These are phyloP conservation scores for Paecilomyces niveus DNA, from an alignment of 2,329 filamentous ascomycete genomes.

Conservation along the genomic window DNA sequence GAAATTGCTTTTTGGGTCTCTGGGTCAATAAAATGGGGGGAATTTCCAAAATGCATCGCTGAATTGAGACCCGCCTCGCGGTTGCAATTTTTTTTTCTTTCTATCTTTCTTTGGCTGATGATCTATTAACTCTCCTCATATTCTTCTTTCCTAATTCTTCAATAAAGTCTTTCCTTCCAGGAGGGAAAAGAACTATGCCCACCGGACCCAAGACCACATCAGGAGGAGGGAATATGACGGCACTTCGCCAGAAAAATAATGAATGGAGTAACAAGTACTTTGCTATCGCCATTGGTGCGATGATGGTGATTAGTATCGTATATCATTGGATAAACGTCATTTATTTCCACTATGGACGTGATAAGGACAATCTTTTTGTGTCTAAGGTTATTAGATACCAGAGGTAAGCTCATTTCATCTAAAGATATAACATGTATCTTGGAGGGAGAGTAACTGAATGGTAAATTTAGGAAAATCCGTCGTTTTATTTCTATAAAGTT, in stretches of 20 bases:
- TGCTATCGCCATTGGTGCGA: constrained; percentile 9
- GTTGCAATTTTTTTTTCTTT: neutral
- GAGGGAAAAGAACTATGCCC: neutral
- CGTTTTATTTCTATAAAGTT: neutral
- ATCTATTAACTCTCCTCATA: too few relatives aligned
- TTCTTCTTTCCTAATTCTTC: too few relatives aligned
- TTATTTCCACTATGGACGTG: neutral
- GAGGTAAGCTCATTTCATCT: neutral
- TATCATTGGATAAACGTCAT: constrained; percentile 7
- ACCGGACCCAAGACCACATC: neutral
- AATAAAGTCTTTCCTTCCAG: too few relatives aligned
- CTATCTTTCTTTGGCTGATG: neutral
- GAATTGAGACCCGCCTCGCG: neutral
- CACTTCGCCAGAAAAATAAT: constrained; percentile 6
- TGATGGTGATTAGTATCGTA: constrained; percentile 7
- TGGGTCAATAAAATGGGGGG: neutral
- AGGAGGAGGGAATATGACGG: neutral
- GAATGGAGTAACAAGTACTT: constrained; percentile 10
- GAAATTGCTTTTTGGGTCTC: neutral
- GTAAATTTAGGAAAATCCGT: neutral
- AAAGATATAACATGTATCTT: neutral
- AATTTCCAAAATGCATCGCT: neutral
- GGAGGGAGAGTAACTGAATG: neutral
- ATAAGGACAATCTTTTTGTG: neutral
- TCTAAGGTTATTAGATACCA: neutral